Base-by-base conservation (phyloP, 2,329 filamentous ascomycete species). In the Fusarium sp. region DNA sequence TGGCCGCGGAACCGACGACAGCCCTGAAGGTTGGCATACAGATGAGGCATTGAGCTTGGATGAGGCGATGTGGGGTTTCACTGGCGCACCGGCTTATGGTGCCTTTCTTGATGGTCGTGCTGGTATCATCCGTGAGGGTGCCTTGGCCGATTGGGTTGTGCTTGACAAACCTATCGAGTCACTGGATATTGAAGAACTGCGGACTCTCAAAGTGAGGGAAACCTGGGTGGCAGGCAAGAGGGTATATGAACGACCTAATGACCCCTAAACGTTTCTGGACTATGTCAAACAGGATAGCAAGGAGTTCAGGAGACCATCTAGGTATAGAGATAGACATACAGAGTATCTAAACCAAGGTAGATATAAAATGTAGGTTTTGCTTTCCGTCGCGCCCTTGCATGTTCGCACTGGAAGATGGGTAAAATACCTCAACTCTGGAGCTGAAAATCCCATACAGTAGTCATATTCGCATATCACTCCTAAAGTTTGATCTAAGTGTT, bases 71-170 rank as follows among this genome's bases (percentile, higher is more conserved):
- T 78, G 82, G 31, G 90, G 89, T 0, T 92, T 92, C 71, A 91
- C 89, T 1, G 78, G 80, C 10, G 87, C 85, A 1, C 84, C 87
- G 5, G 89, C 89, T 2, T 84, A 86, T 68, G 89, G 84, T 0
- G 87, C 83, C 2, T 90, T 90, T 49, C 79, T 87, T 49, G 88
- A 91, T 45, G 84, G 83, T 0, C 84, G 82, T 67, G 86, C 87
- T 2, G 90, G 90, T 0, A 80, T 85, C 1, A 90, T 92, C 31
- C 77, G 82, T 55, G 76, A 81, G n/a, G 89, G 88, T 0, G 87
- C 86, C 1, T 88, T 87, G 75, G 91, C 90, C 0, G 91, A 92
- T 76, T 92, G 89, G 90, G 82, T 92, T 6, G 89, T 93, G n/a
- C 77, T 92, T 14, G 89, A 92, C 66, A 76, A 81, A 63, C 84